Conservation (phyloP, 495 filamentous ascomycete genomes). For the Trichoderma parareesei region DNA sequence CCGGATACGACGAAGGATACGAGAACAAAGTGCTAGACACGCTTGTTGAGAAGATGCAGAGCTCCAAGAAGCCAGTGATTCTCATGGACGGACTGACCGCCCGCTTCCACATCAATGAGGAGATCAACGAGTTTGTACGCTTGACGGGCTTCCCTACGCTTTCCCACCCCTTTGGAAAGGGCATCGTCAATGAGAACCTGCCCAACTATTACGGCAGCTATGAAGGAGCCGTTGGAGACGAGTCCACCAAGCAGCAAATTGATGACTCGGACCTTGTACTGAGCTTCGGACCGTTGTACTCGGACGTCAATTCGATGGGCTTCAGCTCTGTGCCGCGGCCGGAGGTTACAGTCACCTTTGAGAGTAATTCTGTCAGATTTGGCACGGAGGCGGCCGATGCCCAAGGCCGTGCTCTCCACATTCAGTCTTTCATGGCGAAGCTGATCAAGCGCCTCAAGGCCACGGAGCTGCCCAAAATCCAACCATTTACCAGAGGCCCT, state of each 20-base stretch:
- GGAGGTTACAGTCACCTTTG: conserved; percentile 14
- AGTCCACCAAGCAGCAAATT: conserved; percentile 18
- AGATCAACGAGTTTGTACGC: conserved; percentile 24
- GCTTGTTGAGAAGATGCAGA: conserved; percentile 21
- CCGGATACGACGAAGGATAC: conserved; percentile 41
- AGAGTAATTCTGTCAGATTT: conserved; percentile 17
- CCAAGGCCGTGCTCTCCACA: conserved; percentile 11
- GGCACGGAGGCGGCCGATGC: not conserved
- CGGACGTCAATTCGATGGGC: conserved; percentile 26
- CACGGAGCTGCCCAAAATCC: conserved; percentile 19
- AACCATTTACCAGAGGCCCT: not conserved
- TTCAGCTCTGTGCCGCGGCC: not conserved
- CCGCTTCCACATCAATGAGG: conserved; percentile 18
- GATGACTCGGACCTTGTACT: conserved; percentile 29
- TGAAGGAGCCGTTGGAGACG: conserved; percentile 20
- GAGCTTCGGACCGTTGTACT: conserved; percentile 28
- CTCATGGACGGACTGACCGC: conserved; percentile 27
- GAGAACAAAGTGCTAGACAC: conserved; percentile 9
- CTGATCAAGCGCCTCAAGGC: not conserved
- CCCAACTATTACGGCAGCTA: conserved; percentile 27
- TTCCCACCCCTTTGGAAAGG: conserved; percentile 29
- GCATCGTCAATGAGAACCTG: conserved; percentile 23
- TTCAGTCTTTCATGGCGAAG: conserved; percentile 18
- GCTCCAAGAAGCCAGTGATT: conserved; percentile 22
- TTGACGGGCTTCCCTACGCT: conserved; percentile 26